A percentile compares a stretch with the other conserved stretches of the same genome.
Conservation (phyloP, 2,329 filamentous ascomycete genomes). For the Furcasterigmium furcatum region DNA sequence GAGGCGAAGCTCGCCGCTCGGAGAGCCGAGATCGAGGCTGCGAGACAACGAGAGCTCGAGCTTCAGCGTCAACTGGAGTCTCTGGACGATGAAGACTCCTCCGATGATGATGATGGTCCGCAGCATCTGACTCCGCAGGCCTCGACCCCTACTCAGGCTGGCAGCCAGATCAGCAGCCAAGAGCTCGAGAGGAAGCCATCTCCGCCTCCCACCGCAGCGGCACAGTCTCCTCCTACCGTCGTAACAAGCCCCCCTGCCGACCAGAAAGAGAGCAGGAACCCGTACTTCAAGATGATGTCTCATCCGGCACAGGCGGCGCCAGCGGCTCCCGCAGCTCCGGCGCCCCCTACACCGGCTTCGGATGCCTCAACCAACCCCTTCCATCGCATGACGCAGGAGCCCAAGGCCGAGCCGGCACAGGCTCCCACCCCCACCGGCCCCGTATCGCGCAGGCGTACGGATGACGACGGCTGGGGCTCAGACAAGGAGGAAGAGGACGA, state of each 20-base stretch:
- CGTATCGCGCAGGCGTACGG: slow-evolving; percentile 51
- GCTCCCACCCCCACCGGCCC: slow-evolving; percentile 44
- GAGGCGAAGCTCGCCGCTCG: slow-evolving; percentile 81
- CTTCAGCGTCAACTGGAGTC: slow-evolving; percentile 82
- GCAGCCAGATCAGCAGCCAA: slow-evolving; percentile 49
- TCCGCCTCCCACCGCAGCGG: slow-evolving; percentile 45
- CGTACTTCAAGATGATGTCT: slow-evolving; percentile 86
- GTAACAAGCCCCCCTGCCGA: slow-evolving; percentile 56
- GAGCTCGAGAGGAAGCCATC: slow-evolving; percentile 51
- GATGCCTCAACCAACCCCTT: slow-evolving; percentile 91
- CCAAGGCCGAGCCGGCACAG: slow-evolving; percentile 37
- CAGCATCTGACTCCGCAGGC: slow-evolving; percentile 64
- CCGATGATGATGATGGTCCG: slow-evolving; percentile 76
- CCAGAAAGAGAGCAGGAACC: slow-evolving; percentile 78
- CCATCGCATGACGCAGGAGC: slow-evolving; percentile 75
- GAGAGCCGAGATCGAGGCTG: slow-evolving; percentile 87
- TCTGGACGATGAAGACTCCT: slow-evolving; percentile 68
- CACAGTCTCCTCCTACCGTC: slow-evolving; percentile 46
- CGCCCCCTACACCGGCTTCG: slow-evolving; percentile 29
- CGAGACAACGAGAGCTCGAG: slow-evolving; percentile 84
- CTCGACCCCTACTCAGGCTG: slow-evolving; percentile 53
- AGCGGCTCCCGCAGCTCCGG: slow-evolving; percentile 36
- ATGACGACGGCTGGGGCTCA: slow-evolving; percentile 82
- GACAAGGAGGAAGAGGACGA: slow-evolving; percentile 55
- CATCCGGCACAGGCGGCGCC: slow-evolving; percentile 56